A percentile compares a stretch with the other conserved stretches of the same genome.
These are phyloP conservation scores for Lipomyces spencermartinsiae DNA, from an alignment of 805 yeast species.

Conservation along the genomic window DNA sequence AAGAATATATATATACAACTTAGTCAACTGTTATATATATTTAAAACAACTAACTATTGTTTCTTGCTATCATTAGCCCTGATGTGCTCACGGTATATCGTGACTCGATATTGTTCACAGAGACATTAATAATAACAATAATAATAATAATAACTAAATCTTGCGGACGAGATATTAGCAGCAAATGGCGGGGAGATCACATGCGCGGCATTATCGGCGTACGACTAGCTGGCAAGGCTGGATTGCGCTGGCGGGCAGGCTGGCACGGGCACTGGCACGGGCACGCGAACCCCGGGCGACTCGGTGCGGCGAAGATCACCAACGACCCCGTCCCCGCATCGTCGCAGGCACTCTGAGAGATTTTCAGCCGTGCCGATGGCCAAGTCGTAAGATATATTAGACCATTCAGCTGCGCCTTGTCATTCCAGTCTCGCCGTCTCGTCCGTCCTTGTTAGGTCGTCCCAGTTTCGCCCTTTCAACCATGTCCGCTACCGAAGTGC, in stretches of 20 bases:
- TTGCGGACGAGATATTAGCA: too few species aligned
- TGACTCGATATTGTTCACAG: background rate
- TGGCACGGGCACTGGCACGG: background rate
- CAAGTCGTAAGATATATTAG: background rate
- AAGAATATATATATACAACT: too few species aligned
- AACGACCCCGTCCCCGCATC: background rate
- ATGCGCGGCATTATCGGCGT: background rate
- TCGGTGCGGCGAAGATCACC: background rate
- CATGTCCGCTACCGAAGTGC: constrained; percentile 24
- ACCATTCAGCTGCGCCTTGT: background rate
- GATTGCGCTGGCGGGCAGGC: too few species aligned
- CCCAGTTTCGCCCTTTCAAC: background rate
- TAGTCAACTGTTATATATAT: too few species aligned
- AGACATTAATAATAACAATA: too few species aligned
- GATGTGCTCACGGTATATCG: background rate
- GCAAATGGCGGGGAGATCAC: background rate
- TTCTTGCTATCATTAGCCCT: background rate
- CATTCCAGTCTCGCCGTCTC: background rate
- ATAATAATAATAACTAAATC: too few species aligned
- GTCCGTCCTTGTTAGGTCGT: background rate
- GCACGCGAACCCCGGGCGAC: background rate
- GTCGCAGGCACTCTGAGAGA: background rate
- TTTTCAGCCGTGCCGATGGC: background rate
- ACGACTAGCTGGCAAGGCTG: background rate
- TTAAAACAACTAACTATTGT: too few species aligned